Percentiles rank a stretch among this genome's conserved stretches.
These are phyloP conservation scores for Euphorbia celastroides DNA, from an alignment of 441 rosid species.

Conservation along the genomic window DNA sequence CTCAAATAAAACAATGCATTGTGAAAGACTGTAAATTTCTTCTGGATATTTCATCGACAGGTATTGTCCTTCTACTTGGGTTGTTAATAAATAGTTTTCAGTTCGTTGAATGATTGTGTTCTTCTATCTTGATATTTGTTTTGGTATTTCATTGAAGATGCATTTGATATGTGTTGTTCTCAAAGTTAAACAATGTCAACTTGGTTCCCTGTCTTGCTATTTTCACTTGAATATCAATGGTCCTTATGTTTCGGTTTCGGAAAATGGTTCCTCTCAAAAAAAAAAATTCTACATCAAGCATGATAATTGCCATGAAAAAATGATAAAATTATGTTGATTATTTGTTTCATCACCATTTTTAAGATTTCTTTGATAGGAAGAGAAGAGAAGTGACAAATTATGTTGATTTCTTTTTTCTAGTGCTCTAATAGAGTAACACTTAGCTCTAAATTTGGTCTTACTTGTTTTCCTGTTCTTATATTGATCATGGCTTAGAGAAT, in stretches of 20 bases:
- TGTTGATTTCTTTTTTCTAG: not conserved
- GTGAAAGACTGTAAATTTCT: constrained; percentile 74
- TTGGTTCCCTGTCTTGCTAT: not conserved
- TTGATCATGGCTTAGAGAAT: constrained; percentile 48
- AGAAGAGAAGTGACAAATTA: not conserved
- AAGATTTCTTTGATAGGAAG: not conserved
- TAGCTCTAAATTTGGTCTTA: constrained; percentile 7
- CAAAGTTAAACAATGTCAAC: not conserved
- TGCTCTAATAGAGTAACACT: not conserved
- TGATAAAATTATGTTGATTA: too few relatives aligned
- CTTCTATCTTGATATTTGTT: not conserved
- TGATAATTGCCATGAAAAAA: too few relatives aligned
- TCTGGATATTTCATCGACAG: constrained; percentile 75
- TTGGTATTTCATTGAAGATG: not conserved
- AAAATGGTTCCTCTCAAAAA: not conserved
- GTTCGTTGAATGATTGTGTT: not conserved
- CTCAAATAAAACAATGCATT: constrained; percentile 55
- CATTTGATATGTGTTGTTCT: not conserved
- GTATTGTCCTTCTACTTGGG: constrained; percentile 27
- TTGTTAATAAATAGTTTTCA: not conserved
- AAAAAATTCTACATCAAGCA: not conserved
- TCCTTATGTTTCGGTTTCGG: not conserved
- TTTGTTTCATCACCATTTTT: too few relatives aligned
- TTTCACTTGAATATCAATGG: not conserved
- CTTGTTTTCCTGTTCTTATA: constrained; percentile 5